Percentiles rank a stretch among this genome's conserved stretches.
phyloP scores from a whole-genome alignment of 129 eudicot genomes.

The Flaveria bidentis region DNA sequence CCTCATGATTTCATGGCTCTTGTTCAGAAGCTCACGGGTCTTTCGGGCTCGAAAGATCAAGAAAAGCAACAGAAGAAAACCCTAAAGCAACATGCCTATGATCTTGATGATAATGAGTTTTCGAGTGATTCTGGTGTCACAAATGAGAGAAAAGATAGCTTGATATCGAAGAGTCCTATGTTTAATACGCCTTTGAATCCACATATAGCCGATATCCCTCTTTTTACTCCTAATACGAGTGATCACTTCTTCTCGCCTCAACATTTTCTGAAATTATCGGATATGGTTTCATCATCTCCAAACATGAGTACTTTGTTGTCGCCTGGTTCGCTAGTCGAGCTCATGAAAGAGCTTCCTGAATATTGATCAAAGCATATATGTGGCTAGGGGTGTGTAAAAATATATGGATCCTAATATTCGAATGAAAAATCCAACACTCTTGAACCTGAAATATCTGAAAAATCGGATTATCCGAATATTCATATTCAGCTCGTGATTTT shows the following conservation, averaged over 20 bases:
- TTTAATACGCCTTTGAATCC: constrained; percentile 26
- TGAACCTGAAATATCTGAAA: too few relatives aligned
- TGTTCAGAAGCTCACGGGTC: constrained; percentile 80
- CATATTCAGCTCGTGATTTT: too few relatives aligned
- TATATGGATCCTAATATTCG: too few relatives aligned
- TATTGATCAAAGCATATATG: not conserved
- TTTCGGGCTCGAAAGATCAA: constrained; percentile 27
- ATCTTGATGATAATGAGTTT: constrained; percentile 10
- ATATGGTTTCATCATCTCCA: constrained; percentile 39
- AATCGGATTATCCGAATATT: too few relatives aligned
- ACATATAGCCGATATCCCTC: constrained; percentile 46
- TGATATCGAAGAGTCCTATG: constrained; percentile 32
- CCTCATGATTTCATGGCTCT: constrained; percentile 76
- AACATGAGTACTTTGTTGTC: constrained; percentile 31
- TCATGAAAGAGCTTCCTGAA: constrained; percentile 44
- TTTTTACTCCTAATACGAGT: constrained; percentile 51
- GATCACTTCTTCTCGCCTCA: constrained; percentile 43
- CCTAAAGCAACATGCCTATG: constrained; percentile 15
- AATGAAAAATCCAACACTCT: too few relatives aligned
- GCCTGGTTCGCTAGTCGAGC: constrained; percentile 36
- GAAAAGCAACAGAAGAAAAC: constrained; percentile 17
- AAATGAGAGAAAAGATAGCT: constrained; percentile 20
- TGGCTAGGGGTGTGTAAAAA: too few relatives aligned
- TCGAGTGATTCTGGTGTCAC: constrained; percentile 28
- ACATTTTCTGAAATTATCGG: constrained; percentile 28